Evolutionary conservation across 1,284 basidiomycete genomes (phyloP), one percentile per base, ranked within the genome.

Genomic region (Pseudozyma sp.): DNA sequence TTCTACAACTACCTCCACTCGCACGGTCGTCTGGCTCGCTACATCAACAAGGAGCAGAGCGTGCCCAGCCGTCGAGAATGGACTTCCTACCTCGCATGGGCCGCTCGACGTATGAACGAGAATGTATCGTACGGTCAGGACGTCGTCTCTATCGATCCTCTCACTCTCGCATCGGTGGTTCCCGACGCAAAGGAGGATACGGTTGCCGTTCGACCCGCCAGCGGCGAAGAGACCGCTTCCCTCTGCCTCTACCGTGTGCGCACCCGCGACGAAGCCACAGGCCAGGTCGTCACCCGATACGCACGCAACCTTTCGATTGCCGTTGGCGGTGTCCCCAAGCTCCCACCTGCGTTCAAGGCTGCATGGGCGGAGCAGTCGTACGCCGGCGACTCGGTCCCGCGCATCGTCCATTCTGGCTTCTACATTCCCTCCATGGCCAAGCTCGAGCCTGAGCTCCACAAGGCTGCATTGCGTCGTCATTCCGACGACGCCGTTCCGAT

Each of bases 71-170:
- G 82, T 40, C 68, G 82, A 14, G 82, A 84, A 52, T 84, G 82
- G 82, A 82, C 79, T 45, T 80, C 81, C 11, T 84, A 84, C 61
- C 73, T 84, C 40, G 73, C 80, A 3, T 84, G 82, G 81, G 79
- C 79, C 33, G 81, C 82, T 5, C 60, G 57, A 29, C 68, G 80
- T 30, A 81, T 84, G 82, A 56, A 62, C 34, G 61, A 78, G 14
- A 68, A 59, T 17, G 79, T 78, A 10, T 68, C 63, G 34, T 84
- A 83, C 40, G 76, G 77, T 40, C 74, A 79, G 48, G 63, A 74
- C 31, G 80, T 84, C 11, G 19, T 77, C 17, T 68, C 73, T 49
- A 77, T 83, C 61, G 74, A 81, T 46, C 77, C 81, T 5, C 49
- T 79, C 44, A 61, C 71, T 2, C 49, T 74, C 29, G 59, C 58